Base-by-base conservation (phyloP, 768 basidiomycete species). In the Gymnopilus junonius region DNA sequence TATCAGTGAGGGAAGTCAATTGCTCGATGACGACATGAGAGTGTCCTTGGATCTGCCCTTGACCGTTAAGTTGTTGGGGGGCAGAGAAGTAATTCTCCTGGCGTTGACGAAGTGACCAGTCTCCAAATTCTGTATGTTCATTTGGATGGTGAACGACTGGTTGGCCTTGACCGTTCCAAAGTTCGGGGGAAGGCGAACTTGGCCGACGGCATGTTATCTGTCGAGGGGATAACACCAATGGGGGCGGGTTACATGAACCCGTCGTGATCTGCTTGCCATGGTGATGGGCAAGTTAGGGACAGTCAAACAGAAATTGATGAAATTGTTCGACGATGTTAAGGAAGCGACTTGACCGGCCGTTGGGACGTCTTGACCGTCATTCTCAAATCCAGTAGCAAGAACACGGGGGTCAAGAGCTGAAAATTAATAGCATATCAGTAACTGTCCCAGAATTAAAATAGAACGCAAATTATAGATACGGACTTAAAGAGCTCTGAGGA, bases 101-200 rank as follows among this genome's bases (percentile, higher is more conserved):
- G 85, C 81, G 67, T 87, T 85, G 58, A 83, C 84, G 71, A 90
- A 88, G 74, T 77, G 78, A 40, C 86, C 86, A 31, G 83, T 83
- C 59, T 81, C 71, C 70, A 85, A 67, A 65, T 76, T 79, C 59
- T 74, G 66, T 59, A 86, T 82, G 35, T 71, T 75, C 74, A 90
- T 81, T 21, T 72, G 67, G 67, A 88, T 80, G 10, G 79, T 85
- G 74, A 89, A 88, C 2, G 76, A 69, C 58, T 70, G 67, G 74
- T 84, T 77, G 17, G 83, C 78, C 8, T 75, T 70, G 66, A 90
- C 77, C 27, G 75, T 78, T 54, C 73, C 75, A 53, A 82, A 82
- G 69, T 80, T 82, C 37, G 73, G 65, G 8, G 85, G 67, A 65
- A 70, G 23, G 71, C 67, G 71, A 85, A 83, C 68, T 85, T 86